These are phyloP conservation scores for Ganoderma lingzhi DNA, from an alignment of 1,284 basidiomycete genomes.

Conservation along the genomic window DNA sequence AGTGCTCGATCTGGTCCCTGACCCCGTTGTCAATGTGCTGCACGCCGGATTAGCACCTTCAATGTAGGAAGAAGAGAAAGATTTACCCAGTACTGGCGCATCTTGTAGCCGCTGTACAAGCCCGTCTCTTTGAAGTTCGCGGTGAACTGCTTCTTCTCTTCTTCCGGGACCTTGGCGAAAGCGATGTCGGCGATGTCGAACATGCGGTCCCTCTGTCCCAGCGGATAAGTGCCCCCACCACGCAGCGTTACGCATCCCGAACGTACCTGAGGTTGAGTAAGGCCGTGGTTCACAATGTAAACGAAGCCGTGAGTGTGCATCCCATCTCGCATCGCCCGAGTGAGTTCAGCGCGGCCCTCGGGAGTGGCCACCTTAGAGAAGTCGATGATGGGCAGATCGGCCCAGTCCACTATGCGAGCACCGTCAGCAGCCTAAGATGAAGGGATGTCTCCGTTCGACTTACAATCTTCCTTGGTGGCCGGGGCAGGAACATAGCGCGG, in stretches of 20 bases:
- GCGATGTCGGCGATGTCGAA: constrained; percentile 73
- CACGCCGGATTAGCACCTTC: not conserved
- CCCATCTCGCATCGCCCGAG: constrained; percentile 60
- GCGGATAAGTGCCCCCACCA: not conserved
- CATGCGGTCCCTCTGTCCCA: constrained; percentile 49
- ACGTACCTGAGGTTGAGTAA: constrained; percentile 50
- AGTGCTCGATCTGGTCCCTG: constrained; percentile 66
- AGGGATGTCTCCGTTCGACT: constrained; percentile 22
- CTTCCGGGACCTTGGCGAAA: constrained; percentile 57
- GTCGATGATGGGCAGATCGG: constrained; percentile 70
- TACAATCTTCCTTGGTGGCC: constrained; percentile 44
- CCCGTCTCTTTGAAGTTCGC: constrained; percentile 58
- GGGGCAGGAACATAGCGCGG: constrained; percentile 47
- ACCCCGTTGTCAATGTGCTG: constrained; percentile 65
- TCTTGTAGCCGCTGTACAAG: constrained; percentile 69
- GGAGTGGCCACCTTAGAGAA: constrained; percentile 55
- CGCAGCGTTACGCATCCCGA: not conserved
- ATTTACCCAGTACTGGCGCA: constrained; percentile 64
- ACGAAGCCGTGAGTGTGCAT: constrained; percentile 69
- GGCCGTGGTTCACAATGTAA: constrained; percentile 67
- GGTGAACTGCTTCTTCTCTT: constrained; percentile 65
- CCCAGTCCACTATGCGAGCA: constrained; percentile 62
- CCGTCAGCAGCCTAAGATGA: not conserved
- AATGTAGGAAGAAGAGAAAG: no score
- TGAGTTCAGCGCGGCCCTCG: constrained; percentile 56